Conservation (phyloP, 2,329 filamentous ascomycete genomes). For the Aspergillus floridensis region DNA sequence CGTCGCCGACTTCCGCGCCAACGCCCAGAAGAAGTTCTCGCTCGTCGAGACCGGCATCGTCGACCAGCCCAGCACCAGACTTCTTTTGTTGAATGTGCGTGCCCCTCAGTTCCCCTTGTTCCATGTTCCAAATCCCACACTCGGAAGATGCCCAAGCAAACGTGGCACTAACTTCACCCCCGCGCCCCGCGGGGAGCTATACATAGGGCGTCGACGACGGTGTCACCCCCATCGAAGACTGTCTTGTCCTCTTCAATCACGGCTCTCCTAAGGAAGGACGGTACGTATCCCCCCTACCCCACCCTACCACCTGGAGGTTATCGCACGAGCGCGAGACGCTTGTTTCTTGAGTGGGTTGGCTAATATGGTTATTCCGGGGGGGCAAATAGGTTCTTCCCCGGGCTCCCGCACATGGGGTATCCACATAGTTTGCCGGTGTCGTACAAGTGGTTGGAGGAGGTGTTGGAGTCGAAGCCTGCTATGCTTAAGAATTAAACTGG, state of each 20-base stretch:
- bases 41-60: slow-evolving; percentile 60
- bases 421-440: slow-evolving; percentile 46
- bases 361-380: not conserved
- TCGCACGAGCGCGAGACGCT: too few species aligned
- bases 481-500: slow-evolving; percentile 23
- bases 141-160: not conserved
- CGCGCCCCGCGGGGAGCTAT: too few species aligned
- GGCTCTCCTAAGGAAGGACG: slow-evolving; percentile 64
- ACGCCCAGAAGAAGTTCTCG: slow-evolving; percentile 61
- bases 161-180: too few species aligned
- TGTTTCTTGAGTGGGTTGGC: not conserved
- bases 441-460: slow-evolving; percentile 39
- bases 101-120: not conserved
- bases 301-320: too few species aligned
- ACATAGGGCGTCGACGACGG: slow-evolving; percentile 60
- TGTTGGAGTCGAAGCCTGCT: slow-evolving; percentile 18
- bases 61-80: slow-evolving; percentile 53
- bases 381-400: slow-evolving; percentile 51
- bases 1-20: slow-evolving; percentile 55
- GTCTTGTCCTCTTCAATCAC: slow-evolving; percentile 62
- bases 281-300: slow-evolving; percentile 24
- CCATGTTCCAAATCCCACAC: too few species aligned
- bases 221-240: slow-evolving; percentile 67
- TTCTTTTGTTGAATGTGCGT: slow-evolving; percentile 61
- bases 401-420: slow-evolving; percentile 66